These are phyloP conservation scores for Serendipita vermifera DNA, from an alignment of 768 basidiomycete species.

Conservation along the genomic window DNA sequence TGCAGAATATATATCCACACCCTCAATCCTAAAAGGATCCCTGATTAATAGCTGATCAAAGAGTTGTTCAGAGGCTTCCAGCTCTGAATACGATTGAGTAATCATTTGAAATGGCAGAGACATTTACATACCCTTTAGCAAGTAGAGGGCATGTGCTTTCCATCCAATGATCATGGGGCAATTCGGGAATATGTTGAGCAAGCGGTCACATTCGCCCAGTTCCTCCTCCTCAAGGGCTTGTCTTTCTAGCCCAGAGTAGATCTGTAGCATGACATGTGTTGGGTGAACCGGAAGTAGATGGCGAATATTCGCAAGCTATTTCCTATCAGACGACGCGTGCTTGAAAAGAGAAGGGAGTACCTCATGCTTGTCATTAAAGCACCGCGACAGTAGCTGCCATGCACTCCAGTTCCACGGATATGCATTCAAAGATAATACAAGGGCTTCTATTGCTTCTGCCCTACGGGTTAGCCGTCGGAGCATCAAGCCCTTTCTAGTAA, in stretches of 20 bases:
- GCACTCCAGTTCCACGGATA: slow-evolving; percentile 92
- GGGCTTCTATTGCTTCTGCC: slow-evolving; percentile 74
- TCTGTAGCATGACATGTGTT: slow-evolving; percentile 65
- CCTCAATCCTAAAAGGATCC: slow-evolving; percentile 85
- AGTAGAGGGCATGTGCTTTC: slow-evolving; percentile 5
- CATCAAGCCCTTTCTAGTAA: slow-evolving; percentile 66
- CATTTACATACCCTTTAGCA: slow-evolving; percentile 2
- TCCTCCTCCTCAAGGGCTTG: slow-evolving; percentile 44
- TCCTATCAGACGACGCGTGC: background rate
- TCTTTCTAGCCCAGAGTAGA: slow-evolving; percentile 78
- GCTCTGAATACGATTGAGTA: slow-evolving; percentile 46
- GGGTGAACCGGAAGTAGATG: slow-evolving; percentile 11
- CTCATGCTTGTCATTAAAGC: slow-evolving; percentile 76
- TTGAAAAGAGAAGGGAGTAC: slow-evolving; percentile 28
- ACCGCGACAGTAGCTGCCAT: slow-evolving; percentile 74
- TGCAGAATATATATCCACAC: slow-evolving; percentile 92
- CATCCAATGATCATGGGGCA: slow-evolving; percentile 55
- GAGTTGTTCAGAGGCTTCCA: slow-evolving; percentile 67
- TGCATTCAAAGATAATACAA: slow-evolving; percentile 57
- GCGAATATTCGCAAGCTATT: slow-evolving; percentile 9
- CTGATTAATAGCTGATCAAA: slow-evolving; percentile 70
- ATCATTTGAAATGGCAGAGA: slow-evolving; percentile 18
- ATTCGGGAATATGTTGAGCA: slow-evolving; percentile 68
- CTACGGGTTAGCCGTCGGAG: slow-evolving; percentile 65
- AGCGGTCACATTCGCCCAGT: slow-evolving; percentile 43